Conservation (phyloP, 2,329 filamentous ascomycete genomes). For the Acrocalymma vagum region DNA sequence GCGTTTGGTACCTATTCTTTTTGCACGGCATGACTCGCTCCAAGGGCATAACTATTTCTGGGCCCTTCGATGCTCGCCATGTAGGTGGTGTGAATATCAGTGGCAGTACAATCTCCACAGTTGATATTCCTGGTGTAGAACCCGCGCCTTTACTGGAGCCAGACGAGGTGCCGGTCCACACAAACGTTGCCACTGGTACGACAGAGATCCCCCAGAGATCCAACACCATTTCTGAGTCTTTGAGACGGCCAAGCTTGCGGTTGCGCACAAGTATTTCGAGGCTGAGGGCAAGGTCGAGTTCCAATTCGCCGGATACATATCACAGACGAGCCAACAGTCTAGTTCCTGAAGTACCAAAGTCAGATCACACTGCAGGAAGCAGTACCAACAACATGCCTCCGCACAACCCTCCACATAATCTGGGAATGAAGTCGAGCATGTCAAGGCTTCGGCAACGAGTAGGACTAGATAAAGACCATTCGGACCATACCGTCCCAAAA, state of each 20-base stretch:
- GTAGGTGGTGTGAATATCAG: constrained; percentile 40
- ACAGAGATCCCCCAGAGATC: constrained; percentile 35
- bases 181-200: constrained; percentile 29
- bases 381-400: not conserved
- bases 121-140: too few relatives aligned
- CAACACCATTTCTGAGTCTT: constrained; percentile 30
- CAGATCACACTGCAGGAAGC: not conserved
- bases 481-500: constrained; percentile 2
- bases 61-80: constrained; percentile 42
- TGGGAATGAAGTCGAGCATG: constrained; percentile 26
- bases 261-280: constrained; percentile 35
- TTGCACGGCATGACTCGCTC: constrained; percentile 26
- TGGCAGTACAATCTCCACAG: constrained; percentile 23
- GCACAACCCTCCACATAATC: constrained; percentile 8
- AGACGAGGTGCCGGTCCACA: constrained; percentile 37
- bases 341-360: not conserved
- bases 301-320: constrained; percentile 21
- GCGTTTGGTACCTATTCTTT: constrained; percentile 11
- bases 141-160: constrained; percentile 25
- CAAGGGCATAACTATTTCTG: constrained; percentile 37
- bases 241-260: constrained; percentile 35
- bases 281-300: constrained; percentile 26
- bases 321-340: constrained; percentile 11
- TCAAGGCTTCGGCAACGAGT: constrained; percentile 26
- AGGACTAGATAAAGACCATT: constrained; percentile 16